Percentiles rank a stretch among this genome's conserved stretches.
These are phyloP conservation scores for Panicum virgatum DNA, from an alignment of 202 grass and related monocot species.

Conservation along the genomic window DNA sequence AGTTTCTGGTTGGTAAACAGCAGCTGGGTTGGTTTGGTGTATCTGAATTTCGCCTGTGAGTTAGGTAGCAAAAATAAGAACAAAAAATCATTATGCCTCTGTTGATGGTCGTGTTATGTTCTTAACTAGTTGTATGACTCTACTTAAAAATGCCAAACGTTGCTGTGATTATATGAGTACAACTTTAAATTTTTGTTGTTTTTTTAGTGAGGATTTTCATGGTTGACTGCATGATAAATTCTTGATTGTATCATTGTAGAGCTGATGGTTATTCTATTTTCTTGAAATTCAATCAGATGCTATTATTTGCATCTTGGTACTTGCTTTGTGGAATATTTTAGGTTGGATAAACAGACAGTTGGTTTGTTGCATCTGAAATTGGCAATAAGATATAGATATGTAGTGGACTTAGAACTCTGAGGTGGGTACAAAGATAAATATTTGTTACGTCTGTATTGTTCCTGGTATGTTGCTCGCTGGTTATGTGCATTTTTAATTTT, in stretches of 20 bases:
- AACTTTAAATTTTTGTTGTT: not conserved
- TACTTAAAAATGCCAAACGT: not conserved
- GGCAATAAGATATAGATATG: not conserved
- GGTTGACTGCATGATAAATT: not conserved
- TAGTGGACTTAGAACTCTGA: not conserved
- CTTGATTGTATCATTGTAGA: not conserved
- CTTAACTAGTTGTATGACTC: not conserved
- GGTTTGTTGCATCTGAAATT: not conserved
- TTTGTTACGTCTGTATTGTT: not conserved
- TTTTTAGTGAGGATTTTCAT: not conserved
- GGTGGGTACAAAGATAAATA: not conserved
- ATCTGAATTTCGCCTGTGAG: not conserved
- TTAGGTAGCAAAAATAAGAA: not conserved
- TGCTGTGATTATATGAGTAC: not conserved
- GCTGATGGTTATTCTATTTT: not conserved
- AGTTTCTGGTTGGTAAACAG: not conserved
- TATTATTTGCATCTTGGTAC: not conserved
- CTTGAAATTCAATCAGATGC: not conserved
- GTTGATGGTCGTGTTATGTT: not conserved
- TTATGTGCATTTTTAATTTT: slow-evolving; percentile 4
- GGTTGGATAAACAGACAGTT: not conserved
- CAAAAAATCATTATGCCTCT: not conserved
- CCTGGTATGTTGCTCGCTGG: not conserved
- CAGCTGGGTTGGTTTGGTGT: not conserved
- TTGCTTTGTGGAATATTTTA: not conserved